Conservation (phyloP, 2,329 filamentous ascomycete genomes). For the Meredithiella fracta region DNA sequence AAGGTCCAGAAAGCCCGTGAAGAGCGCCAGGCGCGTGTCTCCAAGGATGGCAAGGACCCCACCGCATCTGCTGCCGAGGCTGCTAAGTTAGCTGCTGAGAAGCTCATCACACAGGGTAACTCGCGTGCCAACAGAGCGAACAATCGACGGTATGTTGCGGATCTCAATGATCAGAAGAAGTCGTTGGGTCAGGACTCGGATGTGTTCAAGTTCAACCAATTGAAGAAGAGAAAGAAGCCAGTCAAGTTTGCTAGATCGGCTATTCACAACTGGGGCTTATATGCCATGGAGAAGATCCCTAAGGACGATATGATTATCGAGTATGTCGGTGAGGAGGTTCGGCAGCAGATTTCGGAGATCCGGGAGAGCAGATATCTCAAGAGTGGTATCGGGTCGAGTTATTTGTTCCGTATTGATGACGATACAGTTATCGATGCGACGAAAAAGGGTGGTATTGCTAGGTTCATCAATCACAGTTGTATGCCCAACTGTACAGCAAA, state of each 20-base stretch:
- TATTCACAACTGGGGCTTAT: conserved; percentile 97
- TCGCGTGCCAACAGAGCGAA: conserved; percentile 90
- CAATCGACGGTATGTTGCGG: conserved; percentile 83
- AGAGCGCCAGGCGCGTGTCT: conserved; percentile 65
- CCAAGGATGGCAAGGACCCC: conserved; percentile 47
- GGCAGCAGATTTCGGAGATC: conserved; percentile 93
- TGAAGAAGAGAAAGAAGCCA: conserved; percentile 98
- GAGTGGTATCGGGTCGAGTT: conserved; percentile 92
- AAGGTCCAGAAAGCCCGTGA: conserved; percentile 85
- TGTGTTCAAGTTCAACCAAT: conserved; percentile 91
- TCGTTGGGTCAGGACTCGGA: conserved; percentile 70
- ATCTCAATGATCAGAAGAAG: conserved; percentile 90
- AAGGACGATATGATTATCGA: conserved; percentile 99
- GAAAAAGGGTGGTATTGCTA: conserved; percentile 92
- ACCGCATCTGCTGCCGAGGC: conserved; percentile 51
- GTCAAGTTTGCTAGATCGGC: conserved; percentile 95
- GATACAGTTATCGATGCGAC: conserved; percentile 96
- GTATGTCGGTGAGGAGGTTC: conserved; percentile 93
- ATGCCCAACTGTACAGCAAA: conserved; percentile 98
- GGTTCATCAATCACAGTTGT: conserved; percentile 98
- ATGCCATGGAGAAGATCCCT: conserved; percentile 91
- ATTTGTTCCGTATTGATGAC: conserved; percentile 95
- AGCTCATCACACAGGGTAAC: conserved; percentile 69
- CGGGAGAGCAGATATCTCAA: conserved; percentile 83
- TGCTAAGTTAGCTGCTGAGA: conserved; percentile 59